Evolutionary conservation across 345 rosid genomes (phyloP).

Genomic region (Angophora floribunda): DNA sequence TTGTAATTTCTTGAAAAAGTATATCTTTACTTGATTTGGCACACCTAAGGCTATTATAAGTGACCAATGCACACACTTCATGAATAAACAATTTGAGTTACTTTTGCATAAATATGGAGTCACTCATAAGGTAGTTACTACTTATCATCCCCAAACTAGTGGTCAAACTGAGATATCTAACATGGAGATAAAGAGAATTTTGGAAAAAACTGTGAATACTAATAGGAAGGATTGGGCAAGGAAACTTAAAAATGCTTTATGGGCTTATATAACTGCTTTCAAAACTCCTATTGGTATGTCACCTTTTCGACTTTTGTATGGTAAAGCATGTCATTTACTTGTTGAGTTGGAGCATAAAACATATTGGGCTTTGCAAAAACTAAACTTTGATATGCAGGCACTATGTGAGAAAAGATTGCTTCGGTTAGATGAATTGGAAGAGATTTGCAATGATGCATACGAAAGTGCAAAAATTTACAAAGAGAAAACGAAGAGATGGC

Average conservation of each 20-base stretch:
- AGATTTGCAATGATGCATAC: too few species aligned
- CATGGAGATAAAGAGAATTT: not conserved
- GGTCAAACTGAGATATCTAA: not conserved
- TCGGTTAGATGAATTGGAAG: too few species aligned
- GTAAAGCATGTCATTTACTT: not conserved
- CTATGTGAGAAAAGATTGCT: too few species aligned
- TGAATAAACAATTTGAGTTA: not conserved
- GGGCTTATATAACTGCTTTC: not conserved
- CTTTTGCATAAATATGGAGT: not conserved
- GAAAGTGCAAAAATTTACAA: too few species aligned
- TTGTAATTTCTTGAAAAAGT: not conserved
- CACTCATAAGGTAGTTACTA: not conserved
- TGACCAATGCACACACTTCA: not conserved
- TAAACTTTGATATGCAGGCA: too few species aligned
- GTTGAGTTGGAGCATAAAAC: conserved; percentile 1
- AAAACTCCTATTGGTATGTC: not conserved
- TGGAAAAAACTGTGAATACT: not conserved
- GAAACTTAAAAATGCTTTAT: not conserved
- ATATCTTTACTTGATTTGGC: not conserved
- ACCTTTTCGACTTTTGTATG: not conserved
- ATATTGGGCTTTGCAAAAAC: not conserved
- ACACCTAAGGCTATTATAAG: not conserved
- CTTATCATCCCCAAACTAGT: not conserved
- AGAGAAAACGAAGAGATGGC: too few species aligned
- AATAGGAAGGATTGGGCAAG: not conserved